Base-by-base conservation (phyloP, 495 filamentous ascomycete genomes). In the Lepraria neglecta region DNA sequence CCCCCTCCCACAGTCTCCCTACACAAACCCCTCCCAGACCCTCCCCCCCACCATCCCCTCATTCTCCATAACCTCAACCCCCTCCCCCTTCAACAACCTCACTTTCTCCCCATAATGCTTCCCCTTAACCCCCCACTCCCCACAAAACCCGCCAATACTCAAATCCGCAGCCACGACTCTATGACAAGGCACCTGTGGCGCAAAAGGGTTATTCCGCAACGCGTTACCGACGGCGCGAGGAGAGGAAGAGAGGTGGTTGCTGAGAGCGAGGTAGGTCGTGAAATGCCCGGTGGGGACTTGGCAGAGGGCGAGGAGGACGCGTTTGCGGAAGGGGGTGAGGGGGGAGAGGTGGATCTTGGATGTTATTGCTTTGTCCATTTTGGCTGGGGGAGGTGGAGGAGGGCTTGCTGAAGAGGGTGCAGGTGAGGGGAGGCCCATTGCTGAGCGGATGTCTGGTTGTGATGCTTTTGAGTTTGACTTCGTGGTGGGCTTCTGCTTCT, bases 171-270 rank as follows among this genome's bases (percentile, higher is more conserved):
- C 66, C 19, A 69, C 62, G 27, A 70, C 68, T 4, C 68, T 45
- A 31, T 70, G 68, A 35, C 68, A 70, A 2, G 67, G 67, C 30
- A 84, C 82, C 48, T 73, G 65, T 0, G 84, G 83, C 31, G 84
- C 83, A 60, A 78, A 85, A 2, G 82, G 83, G 64, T 86, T 87
- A 11, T 78, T 77, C 28, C 86, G 75, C 46, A 86, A 74, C 0
- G 87, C 87, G 61, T 84, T 86, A n/a, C 87, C 87, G 6, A 91
- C 83, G 9, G 87, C 87, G 1, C 87, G 75, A 14, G 87, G 85
- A 0, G 85, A 88, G 4, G 84, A 85, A 15, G 72, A 66, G 0
- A 90, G 77, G 38, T 80, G 76, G n/a, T 78, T 69, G 0, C 87
- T 77, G 28, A 91, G 70, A 3, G 82, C 74, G 15, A 75, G 81